Percentiles rank a stretch among this genome's conserved stretches.
phyloP scores from a whole-genome alignment of 179 eudicot species.

The Beta lomatogona region DNA sequence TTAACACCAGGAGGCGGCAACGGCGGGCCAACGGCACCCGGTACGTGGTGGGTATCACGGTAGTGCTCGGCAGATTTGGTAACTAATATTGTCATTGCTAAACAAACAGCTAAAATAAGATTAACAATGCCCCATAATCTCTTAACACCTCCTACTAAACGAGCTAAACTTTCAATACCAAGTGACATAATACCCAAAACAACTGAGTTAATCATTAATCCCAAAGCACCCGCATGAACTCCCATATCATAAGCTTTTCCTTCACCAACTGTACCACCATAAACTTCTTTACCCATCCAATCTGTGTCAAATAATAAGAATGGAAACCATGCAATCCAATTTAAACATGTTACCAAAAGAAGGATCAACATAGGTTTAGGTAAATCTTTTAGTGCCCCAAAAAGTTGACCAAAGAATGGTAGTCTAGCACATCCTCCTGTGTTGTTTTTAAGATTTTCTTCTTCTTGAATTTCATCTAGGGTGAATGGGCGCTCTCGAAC shows the following conservation, averaged over 20 bases:
- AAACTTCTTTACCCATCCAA: constrained; percentile 65
- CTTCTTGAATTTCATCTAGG: constrained; percentile 25
- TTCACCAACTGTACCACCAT: constrained; percentile 37
- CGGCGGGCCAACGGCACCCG: constrained; percentile 1
- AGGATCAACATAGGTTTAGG: constrained; percentile 55
- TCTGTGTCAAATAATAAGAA: constrained; percentile 58
- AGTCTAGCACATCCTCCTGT: constrained; percentile 19
- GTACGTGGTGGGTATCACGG: constrained; percentile 22
- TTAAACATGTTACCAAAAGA: constrained; percentile 44
- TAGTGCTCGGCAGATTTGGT: constrained; percentile 56
- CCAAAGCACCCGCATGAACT: constrained; percentile 48
- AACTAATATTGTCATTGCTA: constrained; percentile 57
- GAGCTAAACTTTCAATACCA: constrained; percentile 34
- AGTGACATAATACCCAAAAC: constrained; percentile 34
- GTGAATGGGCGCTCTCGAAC: constrained; percentile 38
- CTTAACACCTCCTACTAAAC: constrained; percentile 38
- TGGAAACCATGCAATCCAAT: constrained; percentile 72
- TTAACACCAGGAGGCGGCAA: constrained; percentile 42
- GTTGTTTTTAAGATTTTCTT: constrained; percentile 15
- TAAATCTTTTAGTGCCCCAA: constrained; percentile 48
- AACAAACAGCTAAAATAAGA: constrained; percentile 24
- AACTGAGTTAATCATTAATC: constrained; percentile 45
- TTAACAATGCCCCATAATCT: constrained; percentile 43
- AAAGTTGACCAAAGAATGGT: constrained; percentile 57
- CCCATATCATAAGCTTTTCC: constrained; percentile 38